Evolutionary conservation across 2,329 filamentous ascomycete genomes (phyloP), one percentile per base, ranked within the genome.

Genomic region (Fonsecaea pedrosoi): DNA sequence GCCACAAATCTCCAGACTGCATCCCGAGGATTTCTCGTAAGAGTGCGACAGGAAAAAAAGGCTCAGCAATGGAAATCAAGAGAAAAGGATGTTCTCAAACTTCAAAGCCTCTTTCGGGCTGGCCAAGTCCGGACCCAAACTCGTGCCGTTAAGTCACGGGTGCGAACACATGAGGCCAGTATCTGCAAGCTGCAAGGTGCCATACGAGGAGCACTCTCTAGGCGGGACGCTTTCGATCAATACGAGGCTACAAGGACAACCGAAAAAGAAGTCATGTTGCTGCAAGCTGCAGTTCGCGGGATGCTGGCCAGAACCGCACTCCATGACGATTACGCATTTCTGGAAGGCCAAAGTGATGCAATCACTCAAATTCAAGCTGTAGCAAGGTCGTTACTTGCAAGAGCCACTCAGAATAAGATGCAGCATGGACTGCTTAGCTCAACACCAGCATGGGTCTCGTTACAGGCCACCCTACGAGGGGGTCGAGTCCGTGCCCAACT

Each of bases 81-180:
- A 63, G 90, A 94, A 77, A 82, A 84, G 5, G 86, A 92, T 68
- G 85, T 98, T 54, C 79, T 95, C 67, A 87, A 89, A 73, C 82
- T 99, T 12, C 95, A 99, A 78, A 96, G 89, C 76, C 83, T 96
- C 55, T 79, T 93, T 84, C 86, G 91, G 87, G 82, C 80, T 75
- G 73, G 78, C 40, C 80, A 78, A 70, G 77, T 78, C 25, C 78
- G 83, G 61, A 73, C 75, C 10, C 74, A 81, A 76, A 74, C 83
- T 71, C 70, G 81, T 73, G 70, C 80, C 13, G 67, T 84, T 55
- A 80, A 77, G 67, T 76, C 72, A 45, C 75, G 74, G 45, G 73
- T 80, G 57, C 77, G 77, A 35, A 76, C 73, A 66, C 77, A 82
- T 62, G 77, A 80, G 40, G 75, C 78, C 15, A 80, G 80, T 1